Evolutionary conservation across 1,284 basidiomycete species (phyloP), one percentile per base, ranked within the genome.

Genomic region (Schizopora paradoxa): DNA sequence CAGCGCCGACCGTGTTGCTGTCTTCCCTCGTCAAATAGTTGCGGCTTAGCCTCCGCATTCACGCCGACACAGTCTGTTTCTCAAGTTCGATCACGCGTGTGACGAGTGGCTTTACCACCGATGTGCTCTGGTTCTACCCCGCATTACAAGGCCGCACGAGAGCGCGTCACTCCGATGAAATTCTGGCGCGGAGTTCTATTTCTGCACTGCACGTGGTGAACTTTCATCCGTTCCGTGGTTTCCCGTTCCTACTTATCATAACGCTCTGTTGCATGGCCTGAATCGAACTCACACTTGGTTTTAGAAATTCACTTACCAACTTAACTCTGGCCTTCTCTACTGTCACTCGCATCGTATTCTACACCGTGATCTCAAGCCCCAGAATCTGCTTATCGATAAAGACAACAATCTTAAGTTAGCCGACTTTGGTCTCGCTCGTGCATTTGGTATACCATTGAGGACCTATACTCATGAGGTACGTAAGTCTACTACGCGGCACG

Each of bases 391-490:
- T 48, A 98, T 99, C 61, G 90, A 95, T 70, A 86, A 83, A 56
- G 69, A 82, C 43, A 82, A 91, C 54, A 93, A 96, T 58, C 75
- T 97, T 51, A 97, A 97, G 68, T 79, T 99, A 33, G 95, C 91
- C 16, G 95, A 99, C 67, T 99, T 99, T 61, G 95, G 95, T 41
- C 75, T 99, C 34, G 95, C 95, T 5, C 77, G 95, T 46, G 95
- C 95, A 6, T 99, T 99, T 61, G 96, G 95, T 54, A 96, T 99
- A 53, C 95, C 95, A 14, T 83, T 99, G 70, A 79, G 95, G 59
- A 97, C 95, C 14, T 99, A 97, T 65, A 98, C 93, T 16, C 95
- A 99, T 61, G 95, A 99, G 77, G 95, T 91, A 47, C 45, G 77
- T 57, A 13, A 13, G n/a, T n/a, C n/a, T n/a, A n/a, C n/a, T n/a